Evolutionary conservation across 345 rosid species (phyloP).

Genomic region (Citrus medica): DNA sequence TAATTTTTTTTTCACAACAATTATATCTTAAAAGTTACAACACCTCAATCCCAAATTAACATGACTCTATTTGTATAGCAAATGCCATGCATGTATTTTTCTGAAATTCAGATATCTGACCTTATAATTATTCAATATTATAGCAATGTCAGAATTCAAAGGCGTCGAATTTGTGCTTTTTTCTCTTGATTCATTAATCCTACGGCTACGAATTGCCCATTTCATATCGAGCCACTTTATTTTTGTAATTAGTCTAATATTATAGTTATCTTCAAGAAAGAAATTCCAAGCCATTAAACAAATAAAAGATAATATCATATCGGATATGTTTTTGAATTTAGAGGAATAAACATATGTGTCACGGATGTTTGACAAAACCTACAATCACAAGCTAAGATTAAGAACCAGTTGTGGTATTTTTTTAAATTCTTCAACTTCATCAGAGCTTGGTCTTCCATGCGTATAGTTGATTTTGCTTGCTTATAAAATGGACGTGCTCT

Average conservation of each 20-base stretch:
- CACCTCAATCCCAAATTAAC: too few relatives aligned
- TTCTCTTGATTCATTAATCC: too few relatives aligned
- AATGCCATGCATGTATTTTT: too few relatives aligned
- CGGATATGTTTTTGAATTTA: background rate
- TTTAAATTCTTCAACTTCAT: background rate
- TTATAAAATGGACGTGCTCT: background rate
- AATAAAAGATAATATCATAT: background rate
- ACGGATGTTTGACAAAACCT: background rate
- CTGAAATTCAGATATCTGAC: too few relatives aligned
- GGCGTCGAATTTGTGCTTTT: too few relatives aligned
- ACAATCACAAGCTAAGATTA: background rate
- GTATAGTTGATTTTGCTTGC: background rate
- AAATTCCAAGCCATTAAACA: background rate
- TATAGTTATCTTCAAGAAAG: background rate
- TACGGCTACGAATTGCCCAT: too few relatives aligned
- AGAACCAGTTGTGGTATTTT: background rate
- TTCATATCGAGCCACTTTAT: too few relatives aligned
- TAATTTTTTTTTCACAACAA: too few relatives aligned
- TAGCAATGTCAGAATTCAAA: too few relatives aligned
- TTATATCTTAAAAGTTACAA: fast-evolving
- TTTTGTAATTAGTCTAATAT: background rate
- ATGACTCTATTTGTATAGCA: too few relatives aligned
- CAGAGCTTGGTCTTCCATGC: too few relatives aligned
- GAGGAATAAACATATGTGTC: background rate
- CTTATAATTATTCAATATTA: too few relatives aligned